phyloP scores from a whole-genome alignment of 2,329 filamentous ascomycete species.

The Chrysoporthe deuterocubensis region DNA sequence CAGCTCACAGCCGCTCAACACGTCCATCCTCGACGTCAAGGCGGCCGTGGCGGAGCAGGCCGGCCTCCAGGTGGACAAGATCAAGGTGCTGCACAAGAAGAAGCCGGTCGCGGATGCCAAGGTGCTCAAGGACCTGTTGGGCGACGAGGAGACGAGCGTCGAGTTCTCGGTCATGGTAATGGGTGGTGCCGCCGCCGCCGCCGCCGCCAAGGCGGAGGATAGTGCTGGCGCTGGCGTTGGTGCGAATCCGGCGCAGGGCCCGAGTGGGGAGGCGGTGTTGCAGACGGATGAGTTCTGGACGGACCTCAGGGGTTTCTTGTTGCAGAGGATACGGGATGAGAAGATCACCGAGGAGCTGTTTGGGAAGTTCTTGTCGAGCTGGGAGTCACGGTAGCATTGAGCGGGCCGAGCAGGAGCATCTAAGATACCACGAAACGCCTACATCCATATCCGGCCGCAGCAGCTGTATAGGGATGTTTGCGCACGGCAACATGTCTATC shows the following conservation, averaged over 20 bases:
- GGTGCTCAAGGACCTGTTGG: slow-evolving; percentile 73
- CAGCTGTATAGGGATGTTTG: neutral
- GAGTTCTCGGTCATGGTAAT: slow-evolving; percentile 77
- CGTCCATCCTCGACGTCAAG: slow-evolving; percentile 81
- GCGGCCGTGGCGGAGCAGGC: slow-evolving; percentile 66
- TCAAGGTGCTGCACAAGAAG: slow-evolving; percentile 85
- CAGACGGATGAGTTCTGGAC: slow-evolving; percentile 80
- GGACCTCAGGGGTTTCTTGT: slow-evolving; percentile 80
- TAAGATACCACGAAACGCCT: neutral
- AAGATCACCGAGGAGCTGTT: slow-evolving; percentile 66
- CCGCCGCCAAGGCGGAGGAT: slow-evolving; percentile 43
- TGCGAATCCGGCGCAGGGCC: slow-evolving; percentile 51
- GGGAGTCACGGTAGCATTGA: slow-evolving; percentile 48
- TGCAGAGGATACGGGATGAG: slow-evolving; percentile 77
- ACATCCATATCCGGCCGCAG: neutral
- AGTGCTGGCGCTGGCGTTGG: slow-evolving; percentile 35
- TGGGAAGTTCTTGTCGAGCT: slow-evolving; percentile 71
- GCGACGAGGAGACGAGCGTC: slow-evolving; percentile 57
- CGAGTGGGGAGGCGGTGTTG: slow-evolving; percentile 64
- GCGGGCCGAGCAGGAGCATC: neutral
- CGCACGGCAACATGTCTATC: neutral
- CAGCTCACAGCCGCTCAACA: slow-evolving; percentile 64
- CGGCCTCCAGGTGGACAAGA: slow-evolving; percentile 71
- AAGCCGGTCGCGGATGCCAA: slow-evolving; percentile 82
- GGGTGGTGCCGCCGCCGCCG: slow-evolving; percentile 20